phyloP scores from a whole-genome alignment of 2,329 filamentous ascomycete genomes.

The Fonsecaea monophora region DNA sequence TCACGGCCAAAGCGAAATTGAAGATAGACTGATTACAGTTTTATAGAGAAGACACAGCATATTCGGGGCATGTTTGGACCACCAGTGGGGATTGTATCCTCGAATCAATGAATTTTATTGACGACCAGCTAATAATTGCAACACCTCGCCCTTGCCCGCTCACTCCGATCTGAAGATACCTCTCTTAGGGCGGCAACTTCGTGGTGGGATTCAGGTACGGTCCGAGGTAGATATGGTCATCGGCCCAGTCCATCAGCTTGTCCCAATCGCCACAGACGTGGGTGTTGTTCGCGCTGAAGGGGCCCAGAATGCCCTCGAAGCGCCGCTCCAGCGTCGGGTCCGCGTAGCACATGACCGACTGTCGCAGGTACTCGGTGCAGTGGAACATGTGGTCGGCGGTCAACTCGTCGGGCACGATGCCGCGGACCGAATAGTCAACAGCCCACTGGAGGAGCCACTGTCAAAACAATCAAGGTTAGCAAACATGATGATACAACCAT shows the following conservation, averaged over 20 bases:
- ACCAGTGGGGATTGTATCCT: neutral
- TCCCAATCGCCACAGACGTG: slow-evolving; percentile 17
- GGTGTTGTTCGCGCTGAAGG: slow-evolving; percentile 13
- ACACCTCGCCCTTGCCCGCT: too few relatives aligned
- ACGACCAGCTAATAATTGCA: too few relatives aligned
- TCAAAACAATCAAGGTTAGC: neutral
- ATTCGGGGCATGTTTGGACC: neutral
- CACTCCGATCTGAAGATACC: too few relatives aligned
- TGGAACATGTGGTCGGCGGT: slow-evolving; percentile 16
- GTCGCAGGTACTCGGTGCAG: slow-evolving; percentile 13
- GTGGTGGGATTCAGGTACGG: slow-evolving; percentile 10
- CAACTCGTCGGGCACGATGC: slow-evolving; percentile 8
- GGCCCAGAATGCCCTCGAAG: slow-evolving; percentile 9
- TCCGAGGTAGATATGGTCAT: slow-evolving; percentile 14
- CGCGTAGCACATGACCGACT: slow-evolving; percentile 17
- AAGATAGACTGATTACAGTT: neutral
- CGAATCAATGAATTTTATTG: too few relatives aligned
- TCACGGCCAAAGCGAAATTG: neutral
- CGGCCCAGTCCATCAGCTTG: slow-evolving; percentile 18
- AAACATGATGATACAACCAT: neutral
- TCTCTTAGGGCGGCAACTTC: slow-evolving; percentile 6
- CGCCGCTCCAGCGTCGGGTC: slow-evolving; percentile 9
- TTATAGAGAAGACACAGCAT: neutral
- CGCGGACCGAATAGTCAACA: slow-evolving; percentile 7
- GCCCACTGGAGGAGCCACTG: slow-evolving; percentile 13